Evolutionary conservation across 768 basidiomycete genomes (phyloP), one percentile per base, ranked within the genome.

Genomic region (Peribolospora baueri): DNA sequence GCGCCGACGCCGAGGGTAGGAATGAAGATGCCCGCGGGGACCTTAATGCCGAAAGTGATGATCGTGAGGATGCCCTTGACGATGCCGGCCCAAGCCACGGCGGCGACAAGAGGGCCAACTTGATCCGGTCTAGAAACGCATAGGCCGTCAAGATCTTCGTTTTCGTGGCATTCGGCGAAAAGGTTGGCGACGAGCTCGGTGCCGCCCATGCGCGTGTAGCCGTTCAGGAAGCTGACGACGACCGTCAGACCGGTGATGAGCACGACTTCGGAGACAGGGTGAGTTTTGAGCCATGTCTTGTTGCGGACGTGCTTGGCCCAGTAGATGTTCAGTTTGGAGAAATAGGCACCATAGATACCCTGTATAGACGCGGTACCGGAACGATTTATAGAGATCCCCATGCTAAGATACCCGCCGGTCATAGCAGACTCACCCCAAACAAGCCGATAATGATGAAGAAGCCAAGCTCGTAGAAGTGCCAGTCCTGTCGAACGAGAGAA

Each of bases 21-120:
- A 46, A 98, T 85, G 68, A 98, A 98, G 60, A 97, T 93, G 3
- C 93, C 91, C 10, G 88, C 87, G 50, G 83, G 83, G 13, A 86
- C 63, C 63, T 81, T 84, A 69, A 91, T 84, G 5, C 91, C 93
- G 58, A 95, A 95, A 0, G 91, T 97, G 43, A 91, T 73, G 52
- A 87, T 70, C 0, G 86, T 88, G 54, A 93, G 67, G 3, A 72
- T 72, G 2, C 78, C 81, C 65, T 90, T 91, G 62, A 87, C 75
- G 46, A 87, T 46, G 71, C 91, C 75, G 0, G 88, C 82, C 11
- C 80, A 69, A n/a, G 75, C 68, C 58, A 95, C 76, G 4, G 77
- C 72, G 25, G 67, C 69, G 45, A 81, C 73, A 43, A 88, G 74
- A 0, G 77, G 72, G 73, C 76, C 73, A 38, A 80, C 72, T 55